Evolutionary conservation across 1,284 basidiomycete genomes (phyloP).

Genomic region (Kwoniella shivajii): DNA sequence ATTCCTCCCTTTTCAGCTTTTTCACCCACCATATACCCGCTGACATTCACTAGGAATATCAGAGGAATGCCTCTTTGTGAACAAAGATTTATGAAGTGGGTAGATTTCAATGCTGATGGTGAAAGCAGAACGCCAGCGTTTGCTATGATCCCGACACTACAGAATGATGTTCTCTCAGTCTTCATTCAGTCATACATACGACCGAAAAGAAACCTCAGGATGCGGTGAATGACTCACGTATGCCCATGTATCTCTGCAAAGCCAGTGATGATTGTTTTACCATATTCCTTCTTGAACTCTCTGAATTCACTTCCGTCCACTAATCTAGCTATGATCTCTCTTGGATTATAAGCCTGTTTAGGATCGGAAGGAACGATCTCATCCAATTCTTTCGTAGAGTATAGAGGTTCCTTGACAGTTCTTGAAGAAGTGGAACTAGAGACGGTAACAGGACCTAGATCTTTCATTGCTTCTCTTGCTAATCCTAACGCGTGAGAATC

Average conservation of each 20-base stretch:
- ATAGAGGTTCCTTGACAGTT: slow-evolving; percentile 62
- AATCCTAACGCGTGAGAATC: slow-evolving; percentile 87
- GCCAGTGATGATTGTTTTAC: slow-evolving; percentile 85
- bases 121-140: slow-evolving; percentile 96
- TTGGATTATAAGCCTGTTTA: slow-evolving; percentile 86
- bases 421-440: background rate
- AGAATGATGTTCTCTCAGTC: background rate
- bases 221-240: slow-evolving; percentile 40
- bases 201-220: too few relatives aligned
- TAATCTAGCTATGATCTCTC: slow-evolving; percentile 86
- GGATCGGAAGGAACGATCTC: slow-evolving; percentile 89
- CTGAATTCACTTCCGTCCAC: slow-evolving; percentile 90
- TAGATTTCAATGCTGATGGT: slow-evolving; percentile 88
- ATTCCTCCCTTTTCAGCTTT: slow-evolving; percentile 94
- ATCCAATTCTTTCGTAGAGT: slow-evolving; percentile 77
- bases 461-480: slow-evolving; percentile 76
- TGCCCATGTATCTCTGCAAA: slow-evolving; percentile 89
- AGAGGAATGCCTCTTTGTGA: slow-evolving; percentile 87
- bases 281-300: slow-evolving; percentile 96
- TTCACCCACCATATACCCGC: slow-evolving; percentile 89
- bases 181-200: too few relatives aligned
- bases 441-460: slow-evolving; percentile 62
- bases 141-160: slow-evolving; percentile 79
- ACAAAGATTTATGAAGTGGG: slow-evolving; percentile 92
- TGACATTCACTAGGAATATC: slow-evolving; percentile 92